Percentiles rank a stretch among this genome's conserved stretches.
phyloP scores from a whole-genome alignment of 2,329 filamentous ascomycete genomes.

The Helotiales sp. region DNA sequence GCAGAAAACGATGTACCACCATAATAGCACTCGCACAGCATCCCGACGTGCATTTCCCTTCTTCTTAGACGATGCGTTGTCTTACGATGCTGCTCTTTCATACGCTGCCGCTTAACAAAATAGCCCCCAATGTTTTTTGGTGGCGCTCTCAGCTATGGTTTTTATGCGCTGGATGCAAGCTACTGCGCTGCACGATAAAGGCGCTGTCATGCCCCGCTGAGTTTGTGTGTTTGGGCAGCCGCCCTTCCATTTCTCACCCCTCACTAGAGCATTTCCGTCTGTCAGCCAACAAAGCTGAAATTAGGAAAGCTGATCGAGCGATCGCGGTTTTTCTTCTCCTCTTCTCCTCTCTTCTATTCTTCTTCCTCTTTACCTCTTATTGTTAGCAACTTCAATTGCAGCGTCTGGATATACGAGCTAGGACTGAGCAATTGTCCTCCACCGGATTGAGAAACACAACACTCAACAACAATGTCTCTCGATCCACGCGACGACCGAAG shows the following conservation, averaged over 20 bases:
- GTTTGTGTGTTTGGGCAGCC: slow-evolving; percentile 1
- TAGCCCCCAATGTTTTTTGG: slow-evolving; percentile 21
- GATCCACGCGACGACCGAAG: slow-evolving; percentile 40
- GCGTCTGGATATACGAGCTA: neutral
- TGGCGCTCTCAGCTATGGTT: slow-evolving; percentile 18
- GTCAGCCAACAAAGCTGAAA: too few relatives aligned
- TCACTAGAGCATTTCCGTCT: neutral
- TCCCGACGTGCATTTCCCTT: neutral
- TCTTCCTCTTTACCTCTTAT: neutral
- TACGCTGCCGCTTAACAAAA: neutral
- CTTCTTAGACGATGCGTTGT: neutral
- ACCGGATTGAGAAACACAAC: neutral
- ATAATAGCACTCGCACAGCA: neutral
- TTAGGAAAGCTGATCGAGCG: neutral
- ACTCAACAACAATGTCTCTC: slow-evolving; percentile 36
- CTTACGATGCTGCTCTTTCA: neutral
- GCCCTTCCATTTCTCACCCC: slow-evolving; percentile 12
- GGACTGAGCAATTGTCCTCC: neutral
- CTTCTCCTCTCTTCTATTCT: neutral
- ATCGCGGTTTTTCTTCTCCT: neutral
- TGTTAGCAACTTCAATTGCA: slow-evolving; percentile 3
- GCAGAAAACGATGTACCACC: neutral
- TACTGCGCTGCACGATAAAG: slow-evolving; percentile 3
- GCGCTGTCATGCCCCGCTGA: slow-evolving; percentile 12
- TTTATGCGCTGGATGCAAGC: slow-evolving; percentile 25